These are phyloP conservation scores for Talaromyces amestolkiae DNA, from an alignment of 2,329 filamentous ascomycete species.

Conservation along the genomic window DNA sequence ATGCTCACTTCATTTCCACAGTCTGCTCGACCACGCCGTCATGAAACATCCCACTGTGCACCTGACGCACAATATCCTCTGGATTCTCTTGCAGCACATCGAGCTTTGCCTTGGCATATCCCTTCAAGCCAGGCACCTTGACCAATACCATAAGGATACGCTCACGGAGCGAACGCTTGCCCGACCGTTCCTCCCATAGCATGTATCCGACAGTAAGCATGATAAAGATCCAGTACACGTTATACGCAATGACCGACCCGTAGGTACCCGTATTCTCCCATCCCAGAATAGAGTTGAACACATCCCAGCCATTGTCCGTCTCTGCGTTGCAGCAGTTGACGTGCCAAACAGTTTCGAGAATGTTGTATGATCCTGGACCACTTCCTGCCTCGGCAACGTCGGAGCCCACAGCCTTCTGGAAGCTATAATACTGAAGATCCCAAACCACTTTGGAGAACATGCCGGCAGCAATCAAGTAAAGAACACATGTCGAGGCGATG, in stretches of 20 bases:
- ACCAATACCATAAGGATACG: slow-evolving; percentile 20
- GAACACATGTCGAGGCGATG: slow-evolving; percentile 75
- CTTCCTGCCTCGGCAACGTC: slow-evolving; percentile 61
- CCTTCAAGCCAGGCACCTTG: slow-evolving; percentile 26
- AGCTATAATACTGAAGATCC: slow-evolving; percentile 68
- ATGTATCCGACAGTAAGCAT: slow-evolving; percentile 64
- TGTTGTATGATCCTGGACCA: slow-evolving; percentile 76
- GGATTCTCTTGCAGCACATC: slow-evolving; percentile 17
- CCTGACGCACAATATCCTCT: slow-evolving; percentile 22
- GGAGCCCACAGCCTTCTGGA: slow-evolving; percentile 54
- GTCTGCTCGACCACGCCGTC: slow-evolving; percentile 4
- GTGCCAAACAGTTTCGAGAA: slow-evolving; percentile 75
- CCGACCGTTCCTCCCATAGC: slow-evolving; percentile 28
- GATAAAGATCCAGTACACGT: slow-evolving; percentile 77
- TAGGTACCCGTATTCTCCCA: slow-evolving; percentile 89
- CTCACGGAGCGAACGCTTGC: slow-evolving; percentile 23
- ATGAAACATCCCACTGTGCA: slow-evolving; percentile 15
- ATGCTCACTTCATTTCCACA: slow-evolving; percentile 13
- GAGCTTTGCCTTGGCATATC: slow-evolving; percentile 23
- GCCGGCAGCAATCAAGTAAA: slow-evolving; percentile 81
- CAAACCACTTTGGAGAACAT: slow-evolving; percentile 76
- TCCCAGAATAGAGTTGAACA: slow-evolving; percentile 81
- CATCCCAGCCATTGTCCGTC: slow-evolving; percentile 74
- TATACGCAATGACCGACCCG: slow-evolving; percentile 82
- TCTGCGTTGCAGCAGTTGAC: slow-evolving; percentile 79